Evolutionary conservation across 2,329 filamentous ascomycete genomes (phyloP), one percentile per base, ranked within the genome.

Genomic region (Phialophora chinensis): DNA sequence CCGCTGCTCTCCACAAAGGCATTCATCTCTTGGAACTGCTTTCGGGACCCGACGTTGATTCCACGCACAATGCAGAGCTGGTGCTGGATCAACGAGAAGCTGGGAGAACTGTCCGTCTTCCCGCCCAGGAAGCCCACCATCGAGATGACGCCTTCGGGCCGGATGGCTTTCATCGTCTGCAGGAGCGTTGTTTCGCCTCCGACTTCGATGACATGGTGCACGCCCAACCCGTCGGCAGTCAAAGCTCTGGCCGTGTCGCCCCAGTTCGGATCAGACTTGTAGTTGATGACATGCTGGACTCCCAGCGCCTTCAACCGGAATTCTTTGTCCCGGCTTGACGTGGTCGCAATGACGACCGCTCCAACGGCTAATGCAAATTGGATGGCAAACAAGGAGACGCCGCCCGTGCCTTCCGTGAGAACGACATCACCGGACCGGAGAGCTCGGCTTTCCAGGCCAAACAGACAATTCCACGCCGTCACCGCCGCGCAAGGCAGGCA

Each of bases 401-500:
- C 54, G 27, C 54, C 54, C 2, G 29, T 57, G 12, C 54, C 54
- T 14, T 57, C 31, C 3, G 33, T 25, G 49, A 88, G 75, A 2
- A 88, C 85, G 66, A 83, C 83, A 60, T 80, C 75, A 3, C 87
- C 87, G 0, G 85, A 82, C 72, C 81, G 80, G 65, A 89, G 69
- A 27, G 79, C 78, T 71, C 76, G 76, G 14, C 60, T 63, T 33
- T 76, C 78, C 35, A 87, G 72, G 1, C 88, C 88, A 71, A 85
- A 89, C 11, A 90, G 79, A 2, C 85, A 85, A 73, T 90, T 90
- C 88, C 88, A 90, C 31, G 84, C 85, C 1, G 88, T 90, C 53
- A 90, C 72, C 1, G 79, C 87, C 1, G 88, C 87, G 72, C 88
- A 90, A 1, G 83, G 75, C 0, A 90, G 79, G 0, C 87, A 87